Base-by-base conservation (phyloP, 176 grass and related monocot genomes). In the Aegilops sharonensis region DNA sequence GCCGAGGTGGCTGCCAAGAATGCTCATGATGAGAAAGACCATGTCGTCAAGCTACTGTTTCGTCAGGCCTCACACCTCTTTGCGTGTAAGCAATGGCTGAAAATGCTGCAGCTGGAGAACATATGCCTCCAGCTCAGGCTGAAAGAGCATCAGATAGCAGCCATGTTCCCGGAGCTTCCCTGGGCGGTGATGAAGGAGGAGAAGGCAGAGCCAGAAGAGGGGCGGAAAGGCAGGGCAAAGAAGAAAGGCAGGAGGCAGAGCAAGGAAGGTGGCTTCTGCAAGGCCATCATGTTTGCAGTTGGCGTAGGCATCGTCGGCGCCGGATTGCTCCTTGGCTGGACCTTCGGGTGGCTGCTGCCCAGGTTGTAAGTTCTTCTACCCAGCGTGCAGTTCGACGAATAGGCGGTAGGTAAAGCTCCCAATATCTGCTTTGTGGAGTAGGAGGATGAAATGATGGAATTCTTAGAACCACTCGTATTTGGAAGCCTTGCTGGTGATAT, bases 281-380 rank as follows among this genome's bases (percentile, higher is more conserved):
- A 90, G 0, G 80, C 86, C 0, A 36, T 96, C 10, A 30, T 92
- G 75, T 90, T 96, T 89, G 94, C 81, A 1, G 84, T 94, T 11
- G 97, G 97, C n/a, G 87, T 93, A 82, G 94, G 97, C 10, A 81
- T 99, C 25, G 92, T 83, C 18, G 89, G 97, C 4, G 92, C 92
- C 0, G 97, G 97, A 43, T 65, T 99, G 80, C 97, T 96, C 73
- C 91, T 99, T 14, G 97, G 97, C 45, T 99, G 96, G 93, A 92
- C 93, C 15, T 82, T 95, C 0, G 96, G 96, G 8, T 94, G 97
- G 88, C 85, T 99, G 47, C 83, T 99, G 29, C 89, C 91, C 10
- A 83, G 66, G 23, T 23, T 82, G 64, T 93, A 87, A 88, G 40
- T 9, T 77, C 71, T 82, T 67, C 35, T 13, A 62, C 29, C 4